phyloP scores from a whole-genome alignment of 2,329 filamentous ascomycete genomes.

The Epichloe festucae region DNA sequence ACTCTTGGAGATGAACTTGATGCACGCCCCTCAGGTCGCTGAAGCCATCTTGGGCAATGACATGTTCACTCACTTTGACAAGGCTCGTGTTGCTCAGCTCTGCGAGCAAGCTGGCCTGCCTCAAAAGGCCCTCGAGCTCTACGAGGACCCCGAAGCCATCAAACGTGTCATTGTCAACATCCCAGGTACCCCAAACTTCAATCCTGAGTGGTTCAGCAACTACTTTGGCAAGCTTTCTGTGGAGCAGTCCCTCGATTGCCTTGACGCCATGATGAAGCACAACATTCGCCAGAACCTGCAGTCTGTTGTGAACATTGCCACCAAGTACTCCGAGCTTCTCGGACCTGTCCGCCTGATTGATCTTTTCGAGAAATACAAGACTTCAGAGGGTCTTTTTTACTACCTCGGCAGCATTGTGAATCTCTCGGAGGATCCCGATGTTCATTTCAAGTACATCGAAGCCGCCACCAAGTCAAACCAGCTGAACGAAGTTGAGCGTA shows the following conservation, averaged over 20 bases:
- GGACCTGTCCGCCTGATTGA: slow-evolving; percentile 81
- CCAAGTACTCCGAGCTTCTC: slow-evolving; percentile 93
- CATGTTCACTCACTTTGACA: slow-evolving; percentile 97
- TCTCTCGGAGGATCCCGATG: slow-evolving; percentile 84
- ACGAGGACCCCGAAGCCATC: slow-evolving; percentile 77
- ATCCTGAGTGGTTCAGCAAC: slow-evolving; percentile 76
- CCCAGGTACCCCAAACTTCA: slow-evolving; percentile 70
- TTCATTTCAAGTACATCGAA: slow-evolving; percentile 99
- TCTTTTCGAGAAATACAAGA: slow-evolving; percentile 94
- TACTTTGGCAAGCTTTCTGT: slow-evolving; percentile 94
- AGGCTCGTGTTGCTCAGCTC: slow-evolving; percentile 71
- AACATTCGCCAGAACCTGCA: slow-evolving; percentile 97
- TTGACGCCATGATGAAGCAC: slow-evolving; percentile 90
- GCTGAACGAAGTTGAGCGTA: slow-evolving; percentile 89
- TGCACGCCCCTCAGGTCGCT: slow-evolving; percentile 93
- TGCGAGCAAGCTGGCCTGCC: slow-evolving; percentile 86
- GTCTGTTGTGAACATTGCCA: slow-evolving; percentile 86
- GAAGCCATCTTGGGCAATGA: slow-evolving; percentile 96
- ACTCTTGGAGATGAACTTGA: slow-evolving; percentile 92
- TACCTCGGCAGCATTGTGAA: slow-evolving; percentile 98
- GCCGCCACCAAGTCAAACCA: slow-evolving; percentile 89
- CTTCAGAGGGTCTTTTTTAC: slow-evolving; percentile 95
- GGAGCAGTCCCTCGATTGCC: slow-evolving; percentile 83
- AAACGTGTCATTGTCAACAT: slow-evolving; percentile 85
- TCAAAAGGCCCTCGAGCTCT: slow-evolving; percentile 84